Evolutionary conservation across 805 yeast genomes (phyloP), one percentile per base, ranked within the genome.

Genomic region (Crinitomyces ghanaensis): DNA sequence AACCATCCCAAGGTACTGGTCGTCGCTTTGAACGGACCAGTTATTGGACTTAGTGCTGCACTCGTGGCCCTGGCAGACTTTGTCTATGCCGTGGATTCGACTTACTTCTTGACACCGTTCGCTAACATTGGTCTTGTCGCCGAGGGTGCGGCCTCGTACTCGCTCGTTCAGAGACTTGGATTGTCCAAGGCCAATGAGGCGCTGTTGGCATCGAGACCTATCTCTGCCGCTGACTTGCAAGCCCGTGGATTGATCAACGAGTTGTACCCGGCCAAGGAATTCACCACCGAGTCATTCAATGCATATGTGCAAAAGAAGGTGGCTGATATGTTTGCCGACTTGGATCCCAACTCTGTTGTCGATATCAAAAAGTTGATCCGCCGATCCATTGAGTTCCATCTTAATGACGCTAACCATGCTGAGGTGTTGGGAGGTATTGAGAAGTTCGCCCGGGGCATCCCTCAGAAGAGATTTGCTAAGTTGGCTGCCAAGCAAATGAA

Each of bases 21-120:
- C 18, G 71, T 72, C 28, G 86, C 84, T 3, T 62, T 84, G 37
- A 84, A 84, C 51, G 95, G 95, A 0, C 94, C 95, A 0, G 93
- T 74, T 4, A 68, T 84, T 38, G 95, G 95, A 0, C 65, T 84
- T 38, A 62, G 75, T 20, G 73, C 86, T 2, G 84, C 85, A 0
- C 54, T 84, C 33, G 75, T 82, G 8, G 70, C 77, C n/a, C 58
- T 79, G 34, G 73, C 80, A 55, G 95, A 84, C 56, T 63, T 84
- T 38, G 65, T 84, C 6, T 83, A 81, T 50, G 76, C 77, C 9
- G 69, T 66, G 43, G 60, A 66, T 24, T 66, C 70, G 31, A 69
- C 74, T 39, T 74, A 57, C 48, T 49, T 83, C 41, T 67, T 76
- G 48, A 67, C 75, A 11, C 95, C 95, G 5, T 84, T 84, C 56